Base-by-base conservation (phyloP, 495 filamentous ascomycete species). In the Lentithecium fluviatile region DNA sequence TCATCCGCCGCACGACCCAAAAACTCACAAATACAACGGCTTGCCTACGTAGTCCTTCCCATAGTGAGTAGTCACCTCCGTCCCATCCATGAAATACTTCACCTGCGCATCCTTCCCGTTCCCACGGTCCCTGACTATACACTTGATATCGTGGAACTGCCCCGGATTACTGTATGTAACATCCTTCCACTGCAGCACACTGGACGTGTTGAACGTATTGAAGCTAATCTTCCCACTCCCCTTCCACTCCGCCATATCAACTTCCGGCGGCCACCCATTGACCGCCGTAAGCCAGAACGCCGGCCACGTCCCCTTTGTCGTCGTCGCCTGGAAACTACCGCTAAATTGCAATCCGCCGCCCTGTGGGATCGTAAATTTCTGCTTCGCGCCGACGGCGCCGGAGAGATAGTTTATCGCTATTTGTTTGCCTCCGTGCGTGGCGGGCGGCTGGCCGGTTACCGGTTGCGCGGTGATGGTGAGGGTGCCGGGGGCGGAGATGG, bases 181-280 rank as follows among this genome's bases (percentile, higher is more conserved):
- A 58, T 84, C 74, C 23, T 74, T 70, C 49, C 78, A 76, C 13
- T 71, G 58, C 0, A 83, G 75, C 36, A 75, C 67, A 15, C 73
- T 77, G 24, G 75, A 79, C 8, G 80, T 80, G 60, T 84, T 84
- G 69, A 84, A 84, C 0, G 80, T 84, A 54, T 85, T 85, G 70
- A 84, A 84, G 8, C 75, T 79, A 48, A 85, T 82, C 66, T 82
- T 77, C 6, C 82, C 82, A n/a, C 72, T 75, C 4, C 82, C 82
- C 63, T 84, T 85, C 83, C 83, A 84, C 69, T 84, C 82, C 0
- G 81, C 82, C 72, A 84, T 75, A 58, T 85, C 82, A 37, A 84
- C 74, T 75, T 84, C 83, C 0, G 83, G 82, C 49, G 65, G 65
- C 65, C 65, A 68, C 5, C 65, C 65, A 26, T 64, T 54, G n/a